Evolutionary conservation across 2,329 filamentous ascomycete species (phyloP).

Genomic region (Rhinocladiella mackenziei): DNA sequence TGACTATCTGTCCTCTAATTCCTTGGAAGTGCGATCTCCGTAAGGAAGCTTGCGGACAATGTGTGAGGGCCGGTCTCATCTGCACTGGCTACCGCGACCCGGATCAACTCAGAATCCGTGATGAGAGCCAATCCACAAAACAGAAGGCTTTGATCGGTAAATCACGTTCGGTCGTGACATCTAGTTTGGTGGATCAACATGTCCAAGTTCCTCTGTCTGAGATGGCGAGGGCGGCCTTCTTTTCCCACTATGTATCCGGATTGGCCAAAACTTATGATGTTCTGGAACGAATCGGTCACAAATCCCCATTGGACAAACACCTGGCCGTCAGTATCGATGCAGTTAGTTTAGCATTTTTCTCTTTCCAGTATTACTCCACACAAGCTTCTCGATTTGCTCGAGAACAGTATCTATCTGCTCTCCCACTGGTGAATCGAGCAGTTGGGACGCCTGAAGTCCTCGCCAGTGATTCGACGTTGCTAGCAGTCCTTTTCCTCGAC

Average conservation of each 20-base stretch:
- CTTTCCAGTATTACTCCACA: conserved; percentile 19
- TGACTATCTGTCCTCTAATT: conserved; percentile 4
- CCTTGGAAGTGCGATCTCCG: conserved; percentile 32
- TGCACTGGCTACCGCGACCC: conserved; percentile 35
- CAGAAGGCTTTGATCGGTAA: conserved; percentile 8
- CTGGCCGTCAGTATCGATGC: conserved; percentile 30
- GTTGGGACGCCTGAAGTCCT: conserved; percentile 32
- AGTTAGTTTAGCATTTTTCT: conserved; percentile 30
- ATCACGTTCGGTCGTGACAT: too few relatives aligned
- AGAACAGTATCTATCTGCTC: conserved; percentile 29
- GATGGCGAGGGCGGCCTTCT: conserved; percentile 23
- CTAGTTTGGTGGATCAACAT: not conserved
- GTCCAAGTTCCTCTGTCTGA: conserved; percentile 23
- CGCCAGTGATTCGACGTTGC: conserved; percentile 34
- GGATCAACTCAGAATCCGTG: conserved; percentile 31
- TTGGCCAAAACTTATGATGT: conserved; percentile 26
- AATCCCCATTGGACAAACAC: conserved; percentile 23
- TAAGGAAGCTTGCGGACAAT: conserved; percentile 34
- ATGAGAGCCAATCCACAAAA: conserved; percentile 29
- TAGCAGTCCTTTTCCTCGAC: conserved; percentile 37
- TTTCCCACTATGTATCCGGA: conserved; percentile 24
- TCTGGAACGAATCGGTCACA: conserved; percentile 15
- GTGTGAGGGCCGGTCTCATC: conserved; percentile 31
- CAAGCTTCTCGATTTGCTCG: conserved; percentile 14
- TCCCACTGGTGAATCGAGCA: conserved; percentile 34